Percentiles rank a stretch among this genome's conserved stretches.
phyloP scores from a whole-genome alignment of 2,329 filamentous ascomycete genomes.

The Curvularia sp. region DNA sequence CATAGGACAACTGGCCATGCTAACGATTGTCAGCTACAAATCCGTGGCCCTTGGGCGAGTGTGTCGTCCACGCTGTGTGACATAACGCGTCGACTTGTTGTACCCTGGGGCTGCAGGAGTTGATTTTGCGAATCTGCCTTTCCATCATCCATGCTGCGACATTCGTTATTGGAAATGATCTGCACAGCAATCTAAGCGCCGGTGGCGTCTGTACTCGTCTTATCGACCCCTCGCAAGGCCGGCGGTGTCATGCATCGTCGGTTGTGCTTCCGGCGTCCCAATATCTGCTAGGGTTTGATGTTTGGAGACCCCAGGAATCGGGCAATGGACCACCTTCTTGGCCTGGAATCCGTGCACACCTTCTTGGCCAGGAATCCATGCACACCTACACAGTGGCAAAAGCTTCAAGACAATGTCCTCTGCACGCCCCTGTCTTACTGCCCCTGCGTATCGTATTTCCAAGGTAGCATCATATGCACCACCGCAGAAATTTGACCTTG shows the following conservation, averaged over 20 bases:
- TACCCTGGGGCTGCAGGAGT: not conserved
- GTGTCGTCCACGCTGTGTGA: too few relatives aligned
- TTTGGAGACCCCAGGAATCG: not conserved
- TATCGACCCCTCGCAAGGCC: not conserved
- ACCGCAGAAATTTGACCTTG: not conserved
- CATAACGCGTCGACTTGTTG: not conserved
- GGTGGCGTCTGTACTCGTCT: not conserved
- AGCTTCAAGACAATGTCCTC: not conserved
- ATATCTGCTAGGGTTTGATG: not conserved
- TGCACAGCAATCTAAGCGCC: not conserved
- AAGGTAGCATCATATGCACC: not conserved
- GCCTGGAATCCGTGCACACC: not conserved
- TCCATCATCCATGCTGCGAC: not conserved
- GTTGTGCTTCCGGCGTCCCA: not conserved
- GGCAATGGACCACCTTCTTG: not conserved
- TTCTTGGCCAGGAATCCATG: not conserved
- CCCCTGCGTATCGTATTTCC: not conserved
- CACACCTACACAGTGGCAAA: not conserved
- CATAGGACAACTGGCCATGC: not conserved
- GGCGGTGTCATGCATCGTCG: not conserved
- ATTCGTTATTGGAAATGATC: not conserved
- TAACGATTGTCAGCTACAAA: not conserved
- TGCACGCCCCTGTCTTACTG: not conserved
- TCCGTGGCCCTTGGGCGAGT: too few relatives aligned
- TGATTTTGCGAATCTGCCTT: not conserved